Conservation (phyloP, 2,329 filamentous ascomycete species). For the Chaetomium sp. region DNA sequence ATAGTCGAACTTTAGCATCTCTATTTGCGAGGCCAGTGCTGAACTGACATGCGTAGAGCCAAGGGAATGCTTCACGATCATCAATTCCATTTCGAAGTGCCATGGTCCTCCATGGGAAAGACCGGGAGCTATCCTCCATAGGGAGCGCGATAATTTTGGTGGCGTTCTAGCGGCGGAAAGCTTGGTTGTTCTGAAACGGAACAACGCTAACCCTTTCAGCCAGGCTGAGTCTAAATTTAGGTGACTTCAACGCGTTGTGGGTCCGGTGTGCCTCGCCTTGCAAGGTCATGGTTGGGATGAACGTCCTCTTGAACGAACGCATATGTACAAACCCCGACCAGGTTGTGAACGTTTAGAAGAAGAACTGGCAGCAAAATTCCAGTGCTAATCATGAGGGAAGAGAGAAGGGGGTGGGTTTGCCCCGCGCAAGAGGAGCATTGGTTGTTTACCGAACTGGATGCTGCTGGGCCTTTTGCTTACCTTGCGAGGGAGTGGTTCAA, state of each 20-base stretch:
- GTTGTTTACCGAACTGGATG: slow-evolving; percentile 7
- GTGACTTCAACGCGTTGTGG: not conserved
- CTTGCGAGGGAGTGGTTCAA: not conserved
- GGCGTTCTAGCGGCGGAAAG: slow-evolving; percentile 4
- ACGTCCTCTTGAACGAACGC: not conserved
- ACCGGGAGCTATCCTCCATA: not conserved
- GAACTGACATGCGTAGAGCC: not conserved
- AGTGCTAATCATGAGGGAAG: not conserved
- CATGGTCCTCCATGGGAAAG: not conserved
- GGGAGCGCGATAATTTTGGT: slow-evolving; percentile 4
- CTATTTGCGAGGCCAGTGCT: not conserved
- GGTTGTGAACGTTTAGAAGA: not conserved
- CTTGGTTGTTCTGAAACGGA: slow-evolving; percentile 11
- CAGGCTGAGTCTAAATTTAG: slow-evolving; percentile 24
- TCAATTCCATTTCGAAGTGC: not conserved
- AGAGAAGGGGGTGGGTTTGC: not conserved
- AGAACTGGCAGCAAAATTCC: not conserved
- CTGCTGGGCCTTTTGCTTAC: not conserved
- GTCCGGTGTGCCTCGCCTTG: not conserved
- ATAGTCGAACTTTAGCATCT: not conserved
- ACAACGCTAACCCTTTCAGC: slow-evolving; percentile 16
- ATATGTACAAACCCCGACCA: not conserved
- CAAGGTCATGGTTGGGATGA: not conserved
- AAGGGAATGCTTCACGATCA: not conserved
- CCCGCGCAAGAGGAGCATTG: slow-evolving; percentile 2